A percentile compares a stretch with the other conserved stretches of the same genome.
Conservation (phyloP, 169 alveolate genomes). For the Plasmodium reichenowi region DNA sequence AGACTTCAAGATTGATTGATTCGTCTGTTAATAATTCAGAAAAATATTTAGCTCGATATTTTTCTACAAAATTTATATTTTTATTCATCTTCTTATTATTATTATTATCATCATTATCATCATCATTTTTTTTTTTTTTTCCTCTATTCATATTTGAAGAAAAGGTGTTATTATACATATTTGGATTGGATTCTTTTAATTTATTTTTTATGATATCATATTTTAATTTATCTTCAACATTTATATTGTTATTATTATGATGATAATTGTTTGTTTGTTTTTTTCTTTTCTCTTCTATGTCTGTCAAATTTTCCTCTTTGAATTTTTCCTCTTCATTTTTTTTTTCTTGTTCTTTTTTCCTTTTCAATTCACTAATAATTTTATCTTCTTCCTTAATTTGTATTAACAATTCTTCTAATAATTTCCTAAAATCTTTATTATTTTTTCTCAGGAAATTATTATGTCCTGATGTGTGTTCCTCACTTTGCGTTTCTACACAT, state of each 20-base stretch:
- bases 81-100: neutral
- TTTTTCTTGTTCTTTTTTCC: neutral
- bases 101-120: neutral
- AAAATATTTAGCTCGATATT: slow-evolving; percentile 82
- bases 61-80: slow-evolving; percentile 53
- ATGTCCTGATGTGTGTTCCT: neutral
- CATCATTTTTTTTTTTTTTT: neutral
- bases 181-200: too few relatives aligned
- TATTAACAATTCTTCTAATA: slow-evolving; percentile 16
- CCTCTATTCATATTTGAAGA: neutral
- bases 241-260: neutral
- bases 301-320: neutral
- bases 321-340: neutral
- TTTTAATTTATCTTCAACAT: neutral
- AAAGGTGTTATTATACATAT: too few relatives aligned
- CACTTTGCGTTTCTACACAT: neutral
- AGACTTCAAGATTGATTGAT: slow-evolving; percentile 81
- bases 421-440: slow-evolving; percentile 18
- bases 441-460: slow-evolving; percentile 4
- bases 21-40: slow-evolving; percentile 85
- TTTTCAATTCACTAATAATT: neutral
- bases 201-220: too few relatives aligned
- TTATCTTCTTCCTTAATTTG: slow-evolving; percentile 47
- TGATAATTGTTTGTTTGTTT: neutral
- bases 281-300: neutral